Evolutionary conservation across 495 filamentous ascomycete species (phyloP).

Genomic region (Podospora sp.): DNA sequence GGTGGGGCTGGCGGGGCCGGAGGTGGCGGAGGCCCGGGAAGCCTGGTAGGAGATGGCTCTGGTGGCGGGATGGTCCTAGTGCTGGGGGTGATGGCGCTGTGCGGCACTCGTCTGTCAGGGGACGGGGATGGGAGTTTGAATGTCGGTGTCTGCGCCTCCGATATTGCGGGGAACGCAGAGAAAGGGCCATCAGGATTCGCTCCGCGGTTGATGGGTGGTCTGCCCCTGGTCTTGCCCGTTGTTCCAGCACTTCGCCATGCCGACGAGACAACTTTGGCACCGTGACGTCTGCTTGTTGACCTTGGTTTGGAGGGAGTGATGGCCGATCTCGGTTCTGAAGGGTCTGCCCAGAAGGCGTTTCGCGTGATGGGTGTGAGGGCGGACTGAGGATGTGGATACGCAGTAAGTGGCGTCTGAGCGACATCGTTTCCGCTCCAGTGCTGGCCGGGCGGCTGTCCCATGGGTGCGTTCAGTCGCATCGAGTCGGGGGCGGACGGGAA

Average conservation of each 20-base stretch:
- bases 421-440: conserved; percentile 37
- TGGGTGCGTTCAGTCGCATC: conserved; percentile 22
- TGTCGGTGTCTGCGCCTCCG: conserved; percentile 34
- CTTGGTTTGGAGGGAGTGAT: conserved; percentile 69
- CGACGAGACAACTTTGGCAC: conserved; percentile 86
- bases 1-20: conserved; percentile 25
- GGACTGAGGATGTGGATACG: conserved; percentile 35
- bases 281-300: conserved; percentile 80
- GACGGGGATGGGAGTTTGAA: conserved; percentile 42
- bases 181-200: conserved; percentile 73
- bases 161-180: conserved; percentile 81
- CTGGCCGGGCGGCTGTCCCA: conserved; percentile 22
- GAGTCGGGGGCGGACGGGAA: conserved; percentile 40
- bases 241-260: conserved; percentile 79
- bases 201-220: conserved; percentile 77
- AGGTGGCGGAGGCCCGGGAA: conserved; percentile 20
- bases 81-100: conserved; percentile 36
- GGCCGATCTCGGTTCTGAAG: conserved; percentile 66
- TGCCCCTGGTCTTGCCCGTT: conserved; percentile 76
- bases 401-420: conserved; percentile 53
- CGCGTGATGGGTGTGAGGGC: conserved; percentile 37
- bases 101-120: conserved; percentile 32
- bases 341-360: conserved; percentile 33
- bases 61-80: conserved; percentile 18
- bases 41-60: conserved; percentile 11